Evolutionary conservation across 176 grass and related monocot genomes (phyloP), one percentile per base, ranked within the genome.

Genomic region (Carex cristatella): DNA sequence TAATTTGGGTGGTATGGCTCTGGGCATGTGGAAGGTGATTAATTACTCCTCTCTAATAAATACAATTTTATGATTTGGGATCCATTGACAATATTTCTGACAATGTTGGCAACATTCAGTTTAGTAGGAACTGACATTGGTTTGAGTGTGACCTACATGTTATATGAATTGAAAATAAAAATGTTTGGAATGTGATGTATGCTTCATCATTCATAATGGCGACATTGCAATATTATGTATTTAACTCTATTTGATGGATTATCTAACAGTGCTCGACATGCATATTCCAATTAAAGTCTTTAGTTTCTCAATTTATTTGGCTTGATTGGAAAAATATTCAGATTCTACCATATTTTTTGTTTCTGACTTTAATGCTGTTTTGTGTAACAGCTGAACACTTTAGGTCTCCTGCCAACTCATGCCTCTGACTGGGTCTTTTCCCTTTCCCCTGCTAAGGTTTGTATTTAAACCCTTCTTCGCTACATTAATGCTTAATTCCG

Each of bases 401-500:
- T 98, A 89, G 95, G 95, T 85, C 95, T 98, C 90, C 95, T 98
- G 89, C 95, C 95, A 74, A 93, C 95, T 42, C 94, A 93, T 85
- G 86, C 91, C 83, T 98, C 95, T 33, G 95, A 98, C 64, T 98
- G 95, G 93, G 95, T 98, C 15, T 98, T 91, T 38, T 95, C 93
- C 6, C 70, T 98, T n/a, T 81, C 91, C 64, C 95, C 95, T 88
- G 89, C 37, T 81, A 27, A 42, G 64, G 46, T 84, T 74, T 81
- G 10, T 84, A 56, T 74, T 65, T 81, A 31, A 61, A 53, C 30
- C 28, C 27, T 57, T 31, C 19, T 77, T 80, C 65, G 58, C 16
- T 68, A 14, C 53, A 32, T 35, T 55, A n/a, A 70, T 80, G 83
- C 49, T 32, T 40, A 15, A 33, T 60, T 85, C 51, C 59, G 48